Conservation (phyloP, 2,329 filamentous ascomycete genomes). For the Penicillium thymicola region DNA sequence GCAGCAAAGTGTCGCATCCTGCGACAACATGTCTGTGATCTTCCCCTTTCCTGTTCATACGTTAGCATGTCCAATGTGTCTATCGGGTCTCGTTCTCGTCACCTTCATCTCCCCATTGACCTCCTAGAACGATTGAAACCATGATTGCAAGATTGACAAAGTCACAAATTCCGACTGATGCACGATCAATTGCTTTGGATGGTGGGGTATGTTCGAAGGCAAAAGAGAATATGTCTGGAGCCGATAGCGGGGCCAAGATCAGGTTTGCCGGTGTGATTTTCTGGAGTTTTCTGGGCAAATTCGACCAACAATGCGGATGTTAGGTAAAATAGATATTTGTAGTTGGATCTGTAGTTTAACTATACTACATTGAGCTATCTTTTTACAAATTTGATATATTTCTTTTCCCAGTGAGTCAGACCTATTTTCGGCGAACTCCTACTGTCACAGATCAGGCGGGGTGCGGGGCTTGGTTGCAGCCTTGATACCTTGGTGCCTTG, state of each 20-base stretch:
- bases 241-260: conserved; percentile 12
- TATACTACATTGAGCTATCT: neutral
- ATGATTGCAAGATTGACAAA: conserved; percentile 19
- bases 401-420: neutral
- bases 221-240: conserved; percentile 6
- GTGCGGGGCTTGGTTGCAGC: conserved; percentile 5
- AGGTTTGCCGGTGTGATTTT: conserved; percentile 5
- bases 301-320: neutral
- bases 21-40: conserved; percentile 48
- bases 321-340: neutral
- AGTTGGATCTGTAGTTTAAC: neutral
- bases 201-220: conserved; percentile 7
- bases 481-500: neutral
- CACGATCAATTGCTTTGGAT: conserved; percentile 5
- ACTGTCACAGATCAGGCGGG: conserved; percentile 4
- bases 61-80: conserved; percentile 8
- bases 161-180: neutral
- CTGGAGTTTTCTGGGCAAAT: neutral
- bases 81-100: neutral
- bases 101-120: conserved; percentile 51
- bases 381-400: neutral
- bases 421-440: neutral
- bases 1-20: conserved; percentile 44
- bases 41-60: conserved; percentile 43
- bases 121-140: conserved; percentile 46